These are phyloP conservation scores for Candida anutae DNA, from an alignment of 1,139 yeast genomes.

Conservation along the genomic window DNA sequence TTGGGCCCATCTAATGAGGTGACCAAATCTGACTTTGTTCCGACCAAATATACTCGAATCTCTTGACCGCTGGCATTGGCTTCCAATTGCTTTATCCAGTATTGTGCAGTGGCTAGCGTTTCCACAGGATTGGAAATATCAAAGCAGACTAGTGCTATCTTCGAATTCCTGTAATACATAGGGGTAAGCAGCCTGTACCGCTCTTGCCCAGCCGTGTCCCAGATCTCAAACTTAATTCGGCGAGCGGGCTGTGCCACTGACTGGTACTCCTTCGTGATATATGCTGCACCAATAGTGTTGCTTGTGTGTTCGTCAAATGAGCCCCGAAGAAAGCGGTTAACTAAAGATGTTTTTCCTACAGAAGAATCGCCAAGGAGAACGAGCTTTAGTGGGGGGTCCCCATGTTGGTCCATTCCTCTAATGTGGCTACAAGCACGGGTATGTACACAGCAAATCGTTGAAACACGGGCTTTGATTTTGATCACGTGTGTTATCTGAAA, in stretches of 20 bases:
- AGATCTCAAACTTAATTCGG: constrained; percentile 38
- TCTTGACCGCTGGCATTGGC: constrained; percentile 17
- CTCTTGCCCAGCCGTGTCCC: constrained; percentile 49
- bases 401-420: too few relatives aligned
- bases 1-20: neutral
- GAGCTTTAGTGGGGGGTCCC: constrained; percentile 18
- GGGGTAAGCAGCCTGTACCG: constrained; percentile 41
- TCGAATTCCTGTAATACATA: constrained; percentile 42
- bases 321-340: constrained; percentile 33
- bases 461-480: too few relatives aligned
- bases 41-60: constrained; percentile 10
- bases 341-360: constrained; percentile 40
- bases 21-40: constrained; percentile 9
- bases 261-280: constrained; percentile 29
- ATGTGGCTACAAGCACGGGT: too few relatives aligned
- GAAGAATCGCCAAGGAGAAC: constrained; percentile 42
- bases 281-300: constrained; percentile 46
- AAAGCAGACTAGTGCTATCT: constrained; percentile 25
- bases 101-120: constrained; percentile 32
- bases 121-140: constrained; percentile 26
- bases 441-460: too few relatives aligned
- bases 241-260: constrained; percentile 20
- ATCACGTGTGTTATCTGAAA: too few relatives aligned
- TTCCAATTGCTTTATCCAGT: constrained; percentile 38
- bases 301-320: constrained; percentile 30